Evolutionary conservation across 2,329 filamentous ascomycete genomes (phyloP).

Genomic region (Botrytis paeoniae): DNA sequence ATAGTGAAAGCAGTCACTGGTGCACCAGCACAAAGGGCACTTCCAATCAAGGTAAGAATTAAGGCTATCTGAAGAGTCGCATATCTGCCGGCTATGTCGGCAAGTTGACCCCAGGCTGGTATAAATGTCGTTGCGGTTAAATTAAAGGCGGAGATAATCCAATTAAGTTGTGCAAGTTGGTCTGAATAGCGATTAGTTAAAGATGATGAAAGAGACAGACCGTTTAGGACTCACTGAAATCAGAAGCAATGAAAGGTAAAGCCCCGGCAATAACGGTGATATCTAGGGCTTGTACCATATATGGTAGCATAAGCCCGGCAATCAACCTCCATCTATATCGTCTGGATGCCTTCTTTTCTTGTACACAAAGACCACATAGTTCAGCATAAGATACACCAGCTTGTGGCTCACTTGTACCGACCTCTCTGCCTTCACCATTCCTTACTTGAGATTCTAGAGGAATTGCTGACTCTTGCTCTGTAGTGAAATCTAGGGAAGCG

Average conservation of each 20-base stretch:
- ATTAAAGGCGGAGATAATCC: constrained; percentile 68
- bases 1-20: constrained; percentile 53
- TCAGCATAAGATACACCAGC: not conserved
- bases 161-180: constrained; percentile 58
- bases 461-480: not conserved
- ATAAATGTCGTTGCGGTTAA: constrained; percentile 66
- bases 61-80: constrained; percentile 55
- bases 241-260: constrained; percentile 59
- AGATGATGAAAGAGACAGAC: not conserved
- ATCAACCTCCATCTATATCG: constrained; percentile 58
- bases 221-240: constrained; percentile 51
- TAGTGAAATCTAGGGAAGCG: not conserved
- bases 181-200: constrained; percentile 37
- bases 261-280: constrained; percentile 62
- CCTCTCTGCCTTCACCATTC: not conserved
- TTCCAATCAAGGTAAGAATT: constrained; percentile 57
- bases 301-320: constrained; percentile 56
- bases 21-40: constrained; percentile 58
- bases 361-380: constrained; percentile 26
- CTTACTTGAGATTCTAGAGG: not conserved
- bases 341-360: constrained; percentile 38
- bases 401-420: not conserved
- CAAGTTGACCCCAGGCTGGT: constrained; percentile 61
- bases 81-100: constrained; percentile 64
- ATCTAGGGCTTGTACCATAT: constrained; percentile 60